These are phyloP conservation scores for Paramecium sonneborni DNA, from an alignment of 73 alveolate species.

Conservation along the genomic window DNA sequence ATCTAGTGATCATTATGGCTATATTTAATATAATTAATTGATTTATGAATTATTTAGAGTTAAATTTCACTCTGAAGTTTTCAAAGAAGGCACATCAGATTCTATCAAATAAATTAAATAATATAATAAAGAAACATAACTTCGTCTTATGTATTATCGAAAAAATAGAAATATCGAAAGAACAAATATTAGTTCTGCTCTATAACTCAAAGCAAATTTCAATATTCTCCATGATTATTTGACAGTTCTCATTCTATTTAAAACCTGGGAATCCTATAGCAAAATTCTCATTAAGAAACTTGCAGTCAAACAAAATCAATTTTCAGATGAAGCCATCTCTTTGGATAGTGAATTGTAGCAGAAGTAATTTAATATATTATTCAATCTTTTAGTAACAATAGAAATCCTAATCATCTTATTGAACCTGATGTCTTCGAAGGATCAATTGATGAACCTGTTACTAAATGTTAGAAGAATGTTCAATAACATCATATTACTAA, in stretches of 20 bases:
- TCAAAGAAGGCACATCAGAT: background rate
- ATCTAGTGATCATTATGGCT: conserved; percentile 35
- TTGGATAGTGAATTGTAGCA: background rate
- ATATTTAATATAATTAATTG: conserved; percentile 3
- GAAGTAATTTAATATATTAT: background rate
- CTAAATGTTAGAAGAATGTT: background rate
- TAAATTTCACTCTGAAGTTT: background rate
- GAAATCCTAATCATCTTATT: background rate
- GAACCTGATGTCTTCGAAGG: background rate
- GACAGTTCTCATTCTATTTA: background rate
- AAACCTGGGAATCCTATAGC: conserved; percentile 13
- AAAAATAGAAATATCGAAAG: background rate
- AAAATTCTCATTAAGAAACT: background rate
- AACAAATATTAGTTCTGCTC: background rate
- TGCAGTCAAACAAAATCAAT: background rate
- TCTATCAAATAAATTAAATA: background rate
- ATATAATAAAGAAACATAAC: background rate
- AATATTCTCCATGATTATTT: conserved; percentile 30
- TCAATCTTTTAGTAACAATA: background rate
- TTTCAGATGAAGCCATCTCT: conserved; percentile 1
- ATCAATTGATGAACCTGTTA: background rate
- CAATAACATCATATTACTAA: background rate
- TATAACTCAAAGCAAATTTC: background rate
- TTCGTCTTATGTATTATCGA: background rate
- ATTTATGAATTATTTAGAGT: conserved; percentile 42